Conservation (phyloP, 164 flowering plant genomes). For the Cinnamomum chago region DNA sequence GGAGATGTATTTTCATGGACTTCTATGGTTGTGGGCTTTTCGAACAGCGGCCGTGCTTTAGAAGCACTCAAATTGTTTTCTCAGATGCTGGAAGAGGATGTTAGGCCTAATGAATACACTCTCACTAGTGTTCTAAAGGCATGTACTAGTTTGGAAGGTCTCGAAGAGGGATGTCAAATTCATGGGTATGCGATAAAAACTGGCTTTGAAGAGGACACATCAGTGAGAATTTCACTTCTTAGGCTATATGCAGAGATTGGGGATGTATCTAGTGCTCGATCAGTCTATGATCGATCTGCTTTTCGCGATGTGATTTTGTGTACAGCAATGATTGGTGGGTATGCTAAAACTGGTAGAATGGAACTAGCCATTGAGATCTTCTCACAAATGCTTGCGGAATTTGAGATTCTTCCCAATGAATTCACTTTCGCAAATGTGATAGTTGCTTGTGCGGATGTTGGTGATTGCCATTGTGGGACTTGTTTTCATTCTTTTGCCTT, state of each 20-base stretch:
- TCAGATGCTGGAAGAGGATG: constrained; percentile 12
- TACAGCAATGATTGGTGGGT: constrained; percentile 20
- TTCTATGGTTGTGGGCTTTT: constrained; percentile 14
- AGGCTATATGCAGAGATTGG: constrained; percentile 12
- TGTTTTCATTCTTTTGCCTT: constrained; percentile 9
- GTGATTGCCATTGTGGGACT: not conserved
- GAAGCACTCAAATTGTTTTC: constrained; percentile 12
- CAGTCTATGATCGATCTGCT: constrained; percentile 10
- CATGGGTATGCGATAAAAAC: constrained; percentile 15
- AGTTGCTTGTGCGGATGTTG: constrained; percentile 7
- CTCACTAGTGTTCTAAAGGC: constrained; percentile 21
- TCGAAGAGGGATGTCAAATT: constrained; percentile 12
- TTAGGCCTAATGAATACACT: constrained; percentile 13
- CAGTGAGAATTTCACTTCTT: constrained; percentile 12
- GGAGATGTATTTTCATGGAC: constrained; percentile 16
- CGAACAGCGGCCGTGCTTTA: constrained; percentile 2
- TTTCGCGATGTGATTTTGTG: constrained; percentile 8
- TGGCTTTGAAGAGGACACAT: constrained; percentile 10
- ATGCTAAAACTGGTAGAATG: constrained; percentile 7
- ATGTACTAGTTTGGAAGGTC: constrained; percentile 12
- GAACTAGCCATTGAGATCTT: constrained; percentile 9
- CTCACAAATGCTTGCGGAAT: constrained; percentile 5
- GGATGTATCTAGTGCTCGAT: constrained; percentile 6
- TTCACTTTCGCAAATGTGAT: constrained; percentile 15
- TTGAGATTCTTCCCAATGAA: constrained; percentile 11